These are phyloP conservation scores for Termitomyces titanicus DNA, from an alignment of 768 basidiomycete species.

Conservation along the genomic window DNA sequence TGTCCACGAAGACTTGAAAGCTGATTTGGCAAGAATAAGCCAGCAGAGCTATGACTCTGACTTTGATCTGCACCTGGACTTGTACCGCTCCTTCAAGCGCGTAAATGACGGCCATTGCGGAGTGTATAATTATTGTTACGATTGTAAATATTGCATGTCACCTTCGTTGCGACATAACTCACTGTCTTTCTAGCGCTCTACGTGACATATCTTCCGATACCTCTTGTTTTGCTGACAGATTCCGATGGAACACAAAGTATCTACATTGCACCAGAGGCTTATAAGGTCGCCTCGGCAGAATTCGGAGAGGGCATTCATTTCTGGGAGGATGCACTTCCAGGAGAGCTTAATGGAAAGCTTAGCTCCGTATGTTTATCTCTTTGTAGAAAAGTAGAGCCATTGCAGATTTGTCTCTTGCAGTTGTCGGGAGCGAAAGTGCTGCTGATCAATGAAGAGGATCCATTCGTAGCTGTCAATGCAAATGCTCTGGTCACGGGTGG, in stretches of 20 bases:
- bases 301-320: constrained; percentile 47
- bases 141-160: constrained; percentile 13
- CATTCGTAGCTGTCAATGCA: constrained; percentile 46
- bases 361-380: constrained; percentile 29
- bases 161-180: not conserved
- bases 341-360: constrained; percentile 43
- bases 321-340: constrained; percentile 53
- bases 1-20: constrained; percentile 53
- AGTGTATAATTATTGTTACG: constrained; percentile 51
- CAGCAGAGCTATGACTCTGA: constrained; percentile 43
- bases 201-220: constrained; percentile 46
- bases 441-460: constrained; percentile 47
- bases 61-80: constrained; percentile 52
- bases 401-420: constrained; percentile 15
- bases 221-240: constrained; percentile 45
- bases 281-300: constrained; percentile 44
- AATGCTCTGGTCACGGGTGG: constrained; percentile 48
- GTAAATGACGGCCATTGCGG: constrained; percentile 59
- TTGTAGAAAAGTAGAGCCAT: not conserved
- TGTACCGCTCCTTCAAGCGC: constrained; percentile 49
- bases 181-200: constrained; percentile 30
- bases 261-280: constrained; percentile 53
- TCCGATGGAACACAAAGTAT: constrained; percentile 42
- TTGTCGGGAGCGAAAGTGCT: constrained; percentile 53
- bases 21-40: constrained; percentile 48